Evolutionary conservation across 2,329 filamentous ascomycete species (phyloP).

Genomic region (Scopulariopsis brevicaulis): DNA sequence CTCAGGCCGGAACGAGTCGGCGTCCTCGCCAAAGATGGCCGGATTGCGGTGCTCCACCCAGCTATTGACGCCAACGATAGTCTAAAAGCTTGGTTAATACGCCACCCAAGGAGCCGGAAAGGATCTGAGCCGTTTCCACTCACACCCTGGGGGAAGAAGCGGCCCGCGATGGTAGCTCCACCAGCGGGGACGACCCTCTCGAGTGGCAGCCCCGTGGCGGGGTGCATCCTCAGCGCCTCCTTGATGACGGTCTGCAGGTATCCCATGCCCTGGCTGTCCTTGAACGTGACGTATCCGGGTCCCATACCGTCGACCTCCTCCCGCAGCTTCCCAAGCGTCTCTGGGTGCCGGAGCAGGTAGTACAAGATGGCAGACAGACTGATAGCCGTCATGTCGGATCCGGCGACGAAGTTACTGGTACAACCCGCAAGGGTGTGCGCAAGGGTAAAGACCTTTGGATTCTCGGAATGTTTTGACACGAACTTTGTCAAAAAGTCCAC

Average conservation of each 20-base stretch:
- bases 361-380: conserved; percentile 18
- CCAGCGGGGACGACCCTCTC: conserved; percentile 18
- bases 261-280: conserved; percentile 18
- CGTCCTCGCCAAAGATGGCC: conserved; percentile 22
- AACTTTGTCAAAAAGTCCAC: conserved; percentile 10
- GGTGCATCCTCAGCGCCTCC: conserved; percentile 34
- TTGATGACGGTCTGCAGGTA: conserved; percentile 39
- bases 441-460: conserved; percentile 19
- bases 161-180: conserved; percentile 18
- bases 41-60: conserved; percentile 19
- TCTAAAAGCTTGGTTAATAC: conserved; percentile 11
- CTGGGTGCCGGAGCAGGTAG: conserved; percentile 13
- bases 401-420: conserved; percentile 17
- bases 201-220: conserved; percentile 16
- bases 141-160: too few relatives aligned
- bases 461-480: conserved; percentile 22
- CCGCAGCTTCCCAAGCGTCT: conserved; percentile 18
- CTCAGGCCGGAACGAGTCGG: conserved; percentile 20
- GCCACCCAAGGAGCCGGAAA: conserved; percentile 12
- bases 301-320: conserved; percentile 22
- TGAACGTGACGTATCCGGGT: conserved; percentile 10
- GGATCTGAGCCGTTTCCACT: too few relatives aligned
- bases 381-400: conserved; percentile 21
- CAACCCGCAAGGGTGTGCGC: conserved; percentile 16
- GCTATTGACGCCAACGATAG: conserved; percentile 9